These are phyloP conservation scores for Puya raimondii DNA, from an alignment of 176 grass and related monocot genomes.

Conservation along the genomic window DNA sequence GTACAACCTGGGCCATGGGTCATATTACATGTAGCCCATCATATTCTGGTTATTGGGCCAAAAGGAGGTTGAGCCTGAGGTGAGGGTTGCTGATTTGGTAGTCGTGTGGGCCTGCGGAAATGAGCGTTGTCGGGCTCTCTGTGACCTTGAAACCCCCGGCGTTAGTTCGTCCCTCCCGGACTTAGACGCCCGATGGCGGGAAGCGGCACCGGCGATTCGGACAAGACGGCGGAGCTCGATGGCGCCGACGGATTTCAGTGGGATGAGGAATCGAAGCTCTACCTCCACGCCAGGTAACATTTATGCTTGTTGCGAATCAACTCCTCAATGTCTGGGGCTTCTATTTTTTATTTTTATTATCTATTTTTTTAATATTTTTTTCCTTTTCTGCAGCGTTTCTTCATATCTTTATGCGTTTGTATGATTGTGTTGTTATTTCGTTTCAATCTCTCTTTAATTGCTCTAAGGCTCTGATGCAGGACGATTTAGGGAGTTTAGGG, in stretches of 20 bases:
- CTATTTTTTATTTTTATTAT: not conserved
- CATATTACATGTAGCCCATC: no score
- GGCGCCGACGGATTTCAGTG: constrained; percentile 30
- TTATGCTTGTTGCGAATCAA: not conserved
- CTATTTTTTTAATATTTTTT: not conserved
- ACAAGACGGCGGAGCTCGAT: not conserved
- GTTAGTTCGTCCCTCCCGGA: not conserved
- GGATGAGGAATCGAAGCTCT: constrained; percentile 58
- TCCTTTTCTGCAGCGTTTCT: not conserved
- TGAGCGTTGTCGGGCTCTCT: no score
- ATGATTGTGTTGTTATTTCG: not conserved
- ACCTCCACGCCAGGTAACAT: constrained; percentile 49
- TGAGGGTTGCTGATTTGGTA: no score
- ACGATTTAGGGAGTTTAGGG: no score
- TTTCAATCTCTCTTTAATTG: constrained; percentile 13
- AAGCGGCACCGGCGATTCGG: not conserved
- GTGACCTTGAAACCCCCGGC: no score
- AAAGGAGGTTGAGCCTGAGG: no score
- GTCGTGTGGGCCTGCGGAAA: no score
- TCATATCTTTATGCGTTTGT: not conserved
- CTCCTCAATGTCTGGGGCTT: not conserved
- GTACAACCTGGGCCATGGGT: no score
- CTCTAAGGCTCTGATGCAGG: not conserved
- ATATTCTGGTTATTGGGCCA: no score
- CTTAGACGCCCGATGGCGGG: constrained; percentile 16